Conservation (phyloP, 345 rosid species). For the Citrus unshiu region DNA sequence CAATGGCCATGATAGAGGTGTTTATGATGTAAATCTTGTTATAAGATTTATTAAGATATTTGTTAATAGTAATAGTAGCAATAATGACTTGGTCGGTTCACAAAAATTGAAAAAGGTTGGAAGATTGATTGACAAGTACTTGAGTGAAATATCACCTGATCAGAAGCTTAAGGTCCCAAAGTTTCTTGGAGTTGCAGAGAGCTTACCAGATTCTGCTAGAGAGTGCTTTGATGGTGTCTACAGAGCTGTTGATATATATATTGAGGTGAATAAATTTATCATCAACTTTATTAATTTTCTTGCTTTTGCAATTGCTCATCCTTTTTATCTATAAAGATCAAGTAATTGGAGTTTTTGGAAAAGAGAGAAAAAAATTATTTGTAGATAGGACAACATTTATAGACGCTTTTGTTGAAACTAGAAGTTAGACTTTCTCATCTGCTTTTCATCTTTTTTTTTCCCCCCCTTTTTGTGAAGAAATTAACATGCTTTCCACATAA, state of each 20-base stretch:
- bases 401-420: background rate
- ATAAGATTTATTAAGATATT: constrained; percentile 52
- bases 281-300: background rate
- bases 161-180: constrained; percentile 57
- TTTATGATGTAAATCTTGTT: constrained; percentile 61
- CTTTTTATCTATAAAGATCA: background rate
- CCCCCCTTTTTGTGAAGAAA: background rate
- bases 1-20: constrained; percentile 33
- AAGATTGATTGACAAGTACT: constrained; percentile 52
- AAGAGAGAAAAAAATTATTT: background rate
- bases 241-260: constrained; percentile 75
- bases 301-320: background rate
- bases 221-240: constrained; percentile 78
- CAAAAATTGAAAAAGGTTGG: constrained; percentile 48
- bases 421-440: background rate
- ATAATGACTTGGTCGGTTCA: background rate
- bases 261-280: constrained; percentile 42
- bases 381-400: background rate
- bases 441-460: background rate
- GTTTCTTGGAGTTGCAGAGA: constrained; percentile 66
- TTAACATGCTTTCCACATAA: no score
- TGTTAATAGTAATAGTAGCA: constrained; percentile 19
- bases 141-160: constrained; percentile 77
- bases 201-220: constrained; percentile 70
- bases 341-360: background rate